These are phyloP conservation scores for Cercospora zeina DNA, from an alignment of 2,329 filamentous ascomycete genomes.

Conservation along the genomic window DNA sequence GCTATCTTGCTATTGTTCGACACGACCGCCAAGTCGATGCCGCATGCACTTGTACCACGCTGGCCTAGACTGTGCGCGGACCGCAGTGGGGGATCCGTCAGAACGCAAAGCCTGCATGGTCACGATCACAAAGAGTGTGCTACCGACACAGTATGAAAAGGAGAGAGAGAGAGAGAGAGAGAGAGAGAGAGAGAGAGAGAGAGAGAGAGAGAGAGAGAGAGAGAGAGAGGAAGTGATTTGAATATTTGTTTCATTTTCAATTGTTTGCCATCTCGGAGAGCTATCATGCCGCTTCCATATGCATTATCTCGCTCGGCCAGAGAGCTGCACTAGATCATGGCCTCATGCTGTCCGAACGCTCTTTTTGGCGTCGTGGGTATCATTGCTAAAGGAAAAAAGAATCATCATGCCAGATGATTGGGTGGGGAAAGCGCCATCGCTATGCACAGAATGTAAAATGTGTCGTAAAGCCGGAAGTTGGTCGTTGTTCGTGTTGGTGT, in stretches of 20 bases:
- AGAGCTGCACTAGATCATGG: slow-evolving; percentile 42
- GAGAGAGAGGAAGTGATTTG: neutral
- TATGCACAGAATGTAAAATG: slow-evolving; percentile 33
- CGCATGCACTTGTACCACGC: neutral
- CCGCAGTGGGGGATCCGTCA: neutral
- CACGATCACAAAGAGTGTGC: neutral
- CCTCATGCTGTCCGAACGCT: slow-evolving; percentile 21
- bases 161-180: neutral
- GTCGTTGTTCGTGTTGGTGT: slow-evolving; percentile 17
- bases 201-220: neutral
- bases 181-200: neutral
- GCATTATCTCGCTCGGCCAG: slow-evolving; percentile 24
- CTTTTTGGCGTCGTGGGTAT: slow-evolving; percentile 27
- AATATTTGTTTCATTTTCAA: slow-evolving; percentile 15
- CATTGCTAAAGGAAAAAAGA: slow-evolving; percentile 28
- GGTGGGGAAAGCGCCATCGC: slow-evolving; percentile 35
- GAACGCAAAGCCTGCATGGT: neutral
- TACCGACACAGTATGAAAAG: neutral
- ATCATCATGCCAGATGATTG: slow-evolving; percentile 23
- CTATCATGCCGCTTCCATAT: slow-evolving; percentile 10
- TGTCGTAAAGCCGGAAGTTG: slow-evolving; percentile 10
- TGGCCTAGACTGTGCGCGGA: neutral
- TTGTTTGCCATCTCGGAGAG: slow-evolving; percentile 15
- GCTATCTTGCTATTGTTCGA: slow-evolving; percentile 18
- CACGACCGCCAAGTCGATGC: slow-evolving; percentile 2